Base-by-base conservation (phyloP, 1,284 basidiomycete genomes). In the Trichosporon sp. region DNA sequence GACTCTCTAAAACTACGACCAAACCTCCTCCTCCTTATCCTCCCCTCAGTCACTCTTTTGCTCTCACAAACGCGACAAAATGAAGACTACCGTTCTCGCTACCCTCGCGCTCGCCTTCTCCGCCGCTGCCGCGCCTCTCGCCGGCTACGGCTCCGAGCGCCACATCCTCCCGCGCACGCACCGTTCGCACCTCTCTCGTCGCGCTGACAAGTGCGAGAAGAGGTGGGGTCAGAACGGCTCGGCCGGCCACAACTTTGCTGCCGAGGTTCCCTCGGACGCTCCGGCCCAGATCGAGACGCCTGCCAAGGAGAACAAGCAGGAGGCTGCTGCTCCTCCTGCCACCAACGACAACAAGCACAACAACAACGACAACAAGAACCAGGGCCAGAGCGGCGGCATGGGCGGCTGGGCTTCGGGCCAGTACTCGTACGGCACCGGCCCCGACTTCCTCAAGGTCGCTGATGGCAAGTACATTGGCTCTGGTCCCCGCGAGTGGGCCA, bases 401-500 rank as follows among this genome's bases (percentile, higher is more conserved):
- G 34, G 49, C 27, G 49, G 49, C 25, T n/a, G 16, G 49, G 13
- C 27, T 27, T 14, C 27, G 7, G 49, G 49, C 27, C 11, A 54
- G 25, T 54, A 54, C 49, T 7, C 49, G 25, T 54, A 56, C 29
- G 49, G 44, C n/a, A 10, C 19, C 8, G 44, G 31, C 21, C 49
- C 49, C 27, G 49, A 54, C 49, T 54, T 54, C 49, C 49, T 54
- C 10, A 54, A 94, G 49, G 8, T 54, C 49, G 84, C 16, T 14
- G 25, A 54, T 16, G 49, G 49, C 49, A 29, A 27, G 49, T 29
- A n/a, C 25, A 27, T 54, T 16, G 49, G 49, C 65, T 79, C 88
- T 88, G 64, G 36, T 7, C 49, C 49, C 16, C 49, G 49, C 49
- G 49, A 29, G 25, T 16, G 31, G 11, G 14, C 49, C 36, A 19